Evolutionary conservation across 2,329 filamentous ascomycete species (phyloP).

Genomic region (Epichloe baconii): DNA sequence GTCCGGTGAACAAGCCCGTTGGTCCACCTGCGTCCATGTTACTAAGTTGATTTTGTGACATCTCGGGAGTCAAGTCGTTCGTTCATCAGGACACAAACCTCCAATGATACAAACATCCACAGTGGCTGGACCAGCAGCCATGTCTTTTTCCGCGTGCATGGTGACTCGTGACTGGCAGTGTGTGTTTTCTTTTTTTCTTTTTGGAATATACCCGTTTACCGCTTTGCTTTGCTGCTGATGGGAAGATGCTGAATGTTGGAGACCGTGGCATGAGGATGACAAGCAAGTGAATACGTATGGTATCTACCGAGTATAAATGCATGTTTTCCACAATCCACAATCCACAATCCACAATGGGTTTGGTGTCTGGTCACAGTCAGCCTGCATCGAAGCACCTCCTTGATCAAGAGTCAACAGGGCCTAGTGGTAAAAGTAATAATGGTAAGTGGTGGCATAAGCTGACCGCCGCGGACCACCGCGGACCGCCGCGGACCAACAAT

Average conservation of each 20-base stretch:
- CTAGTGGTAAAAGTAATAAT: too few relatives aligned
- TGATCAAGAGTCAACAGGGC: too few relatives aligned
- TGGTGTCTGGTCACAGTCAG: too few relatives aligned
- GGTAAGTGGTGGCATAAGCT: too few relatives aligned
- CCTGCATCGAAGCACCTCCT: too few relatives aligned
- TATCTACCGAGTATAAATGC: not conserved
- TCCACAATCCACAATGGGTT: not conserved
- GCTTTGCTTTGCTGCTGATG: too few relatives aligned
- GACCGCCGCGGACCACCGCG: too few relatives aligned
- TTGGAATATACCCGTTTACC: too few relatives aligned
- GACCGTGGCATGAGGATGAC: not conserved
- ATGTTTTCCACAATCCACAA: not conserved
- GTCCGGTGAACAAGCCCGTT: conserved; percentile 31
- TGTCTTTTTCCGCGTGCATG: conserved; percentile 4
- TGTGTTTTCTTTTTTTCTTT: too few relatives aligned
- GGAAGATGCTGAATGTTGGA: not conserved
- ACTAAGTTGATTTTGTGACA: not conserved
- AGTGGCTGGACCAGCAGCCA: not conserved
- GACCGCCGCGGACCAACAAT: too few relatives aligned
- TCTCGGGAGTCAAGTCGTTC: too few relatives aligned
- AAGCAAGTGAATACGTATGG: not conserved
- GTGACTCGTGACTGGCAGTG: not conserved
- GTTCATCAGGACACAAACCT: conserved; percentile 12
- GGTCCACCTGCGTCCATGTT: conserved; percentile 22
- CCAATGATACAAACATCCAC: conserved; percentile 26